Conservation (phyloP, 2,329 filamentous ascomycete genomes). For the Penicillium frequentans region DNA sequence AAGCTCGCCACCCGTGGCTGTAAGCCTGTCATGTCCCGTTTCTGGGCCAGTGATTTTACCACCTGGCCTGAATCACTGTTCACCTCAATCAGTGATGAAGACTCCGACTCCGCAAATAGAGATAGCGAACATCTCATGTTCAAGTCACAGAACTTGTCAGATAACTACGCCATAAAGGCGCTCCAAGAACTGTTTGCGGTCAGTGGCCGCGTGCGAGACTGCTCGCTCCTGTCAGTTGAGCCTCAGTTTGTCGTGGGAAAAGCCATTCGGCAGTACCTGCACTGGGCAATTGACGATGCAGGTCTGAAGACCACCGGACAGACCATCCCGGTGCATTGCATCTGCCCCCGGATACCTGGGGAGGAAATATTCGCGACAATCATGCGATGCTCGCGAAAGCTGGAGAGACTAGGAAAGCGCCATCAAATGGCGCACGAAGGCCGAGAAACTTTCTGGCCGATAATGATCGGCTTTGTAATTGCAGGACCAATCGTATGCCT, state of each 20-base stretch:
- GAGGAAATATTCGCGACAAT: slow-evolving; percentile 45
- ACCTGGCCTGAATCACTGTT: slow-evolving; percentile 57
- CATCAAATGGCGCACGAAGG: slow-evolving; percentile 38
- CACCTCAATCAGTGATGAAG: slow-evolving; percentile 24
- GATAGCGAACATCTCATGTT: slow-evolving; percentile 46
- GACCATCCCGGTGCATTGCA: slow-evolving; percentile 47
- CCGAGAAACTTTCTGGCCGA: slow-evolving; percentile 38
- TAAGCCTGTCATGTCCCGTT: slow-evolving; percentile 54
- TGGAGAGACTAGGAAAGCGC: slow-evolving; percentile 43
- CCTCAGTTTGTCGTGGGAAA: slow-evolving; percentile 41
- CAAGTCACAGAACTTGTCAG: slow-evolving; percentile 38
- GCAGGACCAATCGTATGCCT: slow-evolving; percentile 54
- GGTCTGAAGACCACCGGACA: slow-evolving; percentile 37
- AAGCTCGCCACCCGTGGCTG: slow-evolving; percentile 57
- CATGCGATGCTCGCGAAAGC: slow-evolving; percentile 42
- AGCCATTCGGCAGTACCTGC: slow-evolving; percentile 49
- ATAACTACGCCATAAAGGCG: slow-evolving; percentile 54
- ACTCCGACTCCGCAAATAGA: not conserved
- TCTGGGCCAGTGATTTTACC: slow-evolving; percentile 55
- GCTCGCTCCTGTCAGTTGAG: slow-evolving; percentile 37
- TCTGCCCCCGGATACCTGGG: slow-evolving; percentile 42
- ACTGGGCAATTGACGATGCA: slow-evolving; percentile 55
- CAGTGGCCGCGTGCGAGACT: slow-evolving; percentile 54
- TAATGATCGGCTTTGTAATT: slow-evolving; percentile 56
- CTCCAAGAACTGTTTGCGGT: slow-evolving; percentile 52